Base-by-base conservation (phyloP, 2,329 filamentous ascomycete genomes). In the Acephala macrosclerotiorum region DNA sequence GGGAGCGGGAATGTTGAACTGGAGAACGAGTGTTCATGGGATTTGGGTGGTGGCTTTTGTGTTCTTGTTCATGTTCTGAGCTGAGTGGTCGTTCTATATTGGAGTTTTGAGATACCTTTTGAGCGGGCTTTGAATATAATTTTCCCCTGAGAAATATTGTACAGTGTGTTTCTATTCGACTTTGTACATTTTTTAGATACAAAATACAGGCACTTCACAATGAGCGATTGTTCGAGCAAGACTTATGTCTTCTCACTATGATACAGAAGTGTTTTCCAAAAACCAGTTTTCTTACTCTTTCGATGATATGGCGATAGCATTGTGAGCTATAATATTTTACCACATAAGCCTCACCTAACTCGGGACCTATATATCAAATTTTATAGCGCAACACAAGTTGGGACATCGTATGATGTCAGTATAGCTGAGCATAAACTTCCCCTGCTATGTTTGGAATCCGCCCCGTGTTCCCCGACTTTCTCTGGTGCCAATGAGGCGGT, bases 21-120 rank as follows among this genome's bases (percentile, higher is more conserved):
- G 76, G 78, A 73, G 70, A 64, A 71, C 74, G n/a, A 75, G 72
- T 6, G 71, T 74, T 16, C 66, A 75, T 63, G 79, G 76, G 73
- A 35, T 80, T 9, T 77, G 77, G 58, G 68, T 78, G 35, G 61
- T 75, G n/a, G 75, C 70, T 26, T 62, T 79, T 56, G 64, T 70
- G 29, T 71, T 76, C 51, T 75, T 75, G 61, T 60, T 78, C 66
- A 57, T 74, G n/a, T n/a, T 77, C 9, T 79, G 67, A 58, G 11
- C 26, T 16, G 25, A 29, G 11, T 7, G 11, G 8, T 29, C 26
- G 11, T 53, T 22, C 11, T 29, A 16, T 36, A 2, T 38, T 25
- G 47, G 49, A 29, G 49, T 53, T 29, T 51, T 12, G 49, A 11
- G 26, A 53, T 29, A 53, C 49, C 49, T 53, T 51, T 22, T 20